Conservation (phyloP, 1,284 basidiomycete genomes). For the Hypsizygus ulmarius region DNA sequence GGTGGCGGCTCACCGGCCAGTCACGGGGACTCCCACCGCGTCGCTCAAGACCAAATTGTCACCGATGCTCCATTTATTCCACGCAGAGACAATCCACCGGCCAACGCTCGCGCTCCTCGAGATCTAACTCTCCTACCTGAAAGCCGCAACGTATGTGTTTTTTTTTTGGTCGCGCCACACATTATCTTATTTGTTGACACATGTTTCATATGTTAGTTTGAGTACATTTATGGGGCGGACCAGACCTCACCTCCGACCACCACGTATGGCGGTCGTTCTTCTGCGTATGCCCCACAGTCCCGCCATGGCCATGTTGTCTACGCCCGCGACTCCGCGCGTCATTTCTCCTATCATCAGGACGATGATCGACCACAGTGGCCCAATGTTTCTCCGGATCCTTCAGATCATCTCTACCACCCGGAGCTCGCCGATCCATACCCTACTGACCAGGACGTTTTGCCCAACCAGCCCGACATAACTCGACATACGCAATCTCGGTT, state of each 20-base stretch:
- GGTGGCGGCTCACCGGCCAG: conserved; percentile 11
- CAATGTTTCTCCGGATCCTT: not conserved
- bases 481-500: no score
- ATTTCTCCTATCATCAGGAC: not conserved
- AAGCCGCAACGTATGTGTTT: conserved; percentile 7
- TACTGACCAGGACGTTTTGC: no score
- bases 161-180: conserved; percentile 14
- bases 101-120: conserved; percentile 2
- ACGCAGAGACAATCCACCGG: not conserved
- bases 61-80: conserved; percentile 2
- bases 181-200: not conserved
- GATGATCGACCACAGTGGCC: not conserved
- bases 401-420: not conserved
- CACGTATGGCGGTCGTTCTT: not conserved
- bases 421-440: no score
- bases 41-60: not conserved
- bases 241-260: not conserved
- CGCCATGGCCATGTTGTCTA: not conserved
- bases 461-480: no score
- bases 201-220: conserved; percentile 2
- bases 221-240: not conserved
- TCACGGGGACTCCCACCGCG: conserved; percentile 6
- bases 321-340: conserved; percentile 1
- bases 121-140: conserved; percentile 1
- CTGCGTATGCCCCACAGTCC: no score